Percentiles rank a stretch among this genome's conserved stretches.
phyloP scores from a whole-genome alignment of 2,329 filamentous ascomycete species.

The Paracoccidioides brasiliensis region DNA sequence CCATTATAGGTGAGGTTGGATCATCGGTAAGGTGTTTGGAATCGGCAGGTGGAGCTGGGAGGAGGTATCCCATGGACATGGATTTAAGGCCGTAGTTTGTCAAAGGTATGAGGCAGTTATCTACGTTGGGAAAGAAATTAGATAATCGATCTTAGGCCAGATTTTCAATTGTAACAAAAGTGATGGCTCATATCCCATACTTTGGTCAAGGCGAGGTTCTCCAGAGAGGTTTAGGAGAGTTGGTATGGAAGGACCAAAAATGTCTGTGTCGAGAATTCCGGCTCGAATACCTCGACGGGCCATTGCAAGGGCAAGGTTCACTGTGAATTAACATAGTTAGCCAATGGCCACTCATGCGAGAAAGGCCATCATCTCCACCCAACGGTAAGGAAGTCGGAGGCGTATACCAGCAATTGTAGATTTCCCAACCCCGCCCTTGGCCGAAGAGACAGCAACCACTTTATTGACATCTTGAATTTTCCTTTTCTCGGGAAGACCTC shows the following conservation, averaged over 20 bases:
- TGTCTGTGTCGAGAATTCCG: conserved; percentile 88
- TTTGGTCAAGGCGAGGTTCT: conserved; percentile 60
- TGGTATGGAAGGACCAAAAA: conserved; percentile 91
- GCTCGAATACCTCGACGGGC: conserved; percentile 67
- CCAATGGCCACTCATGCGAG: not conserved
- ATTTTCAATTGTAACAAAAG: not conserved
- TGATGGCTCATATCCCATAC: conserved; percentile 37
- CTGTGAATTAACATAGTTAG: conserved; percentile 18
- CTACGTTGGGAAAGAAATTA: conserved; percentile 11
- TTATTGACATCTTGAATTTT: conserved; percentile 75
- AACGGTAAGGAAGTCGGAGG: not conserved
- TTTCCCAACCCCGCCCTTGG: conserved; percentile 96
- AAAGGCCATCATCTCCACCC: too few species aligned
- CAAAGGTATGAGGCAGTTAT: conserved; percentile 59
- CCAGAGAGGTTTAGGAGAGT: conserved; percentile 73
- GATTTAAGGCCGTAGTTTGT: conserved; percentile 93
- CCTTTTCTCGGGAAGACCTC: conserved; percentile 67
- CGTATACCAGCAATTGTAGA: conserved; percentile 70
- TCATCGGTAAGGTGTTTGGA: conserved; percentile 26
- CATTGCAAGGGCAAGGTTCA: conserved; percentile 76
- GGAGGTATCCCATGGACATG: conserved; percentile 97
- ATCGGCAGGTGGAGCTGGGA: conserved; percentile 43
- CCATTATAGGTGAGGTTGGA: conserved; percentile 24
- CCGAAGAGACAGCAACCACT: conserved; percentile 91
- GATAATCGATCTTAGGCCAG: not conserved